phyloP scores from a whole-genome alignment of 345 rosid genomes.

The Eucalyptus shirleyi region DNA sequence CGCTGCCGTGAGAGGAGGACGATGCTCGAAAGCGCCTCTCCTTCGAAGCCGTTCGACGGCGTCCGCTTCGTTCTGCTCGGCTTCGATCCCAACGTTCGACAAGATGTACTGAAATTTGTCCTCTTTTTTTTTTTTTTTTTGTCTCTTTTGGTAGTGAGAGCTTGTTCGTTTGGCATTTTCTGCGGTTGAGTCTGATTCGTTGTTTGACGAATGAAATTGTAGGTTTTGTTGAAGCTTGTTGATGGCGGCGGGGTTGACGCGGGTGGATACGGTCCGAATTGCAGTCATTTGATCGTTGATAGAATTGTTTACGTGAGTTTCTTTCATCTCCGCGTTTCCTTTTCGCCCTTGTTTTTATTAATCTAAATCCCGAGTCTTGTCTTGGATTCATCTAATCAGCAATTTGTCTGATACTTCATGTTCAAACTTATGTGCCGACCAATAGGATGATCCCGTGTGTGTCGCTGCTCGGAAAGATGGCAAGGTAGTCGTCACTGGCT shows the following conservation, averaged over 20 bases:
- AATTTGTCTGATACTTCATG: neutral
- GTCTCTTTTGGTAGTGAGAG: neutral
- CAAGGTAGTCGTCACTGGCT: slow-evolving; percentile 51
- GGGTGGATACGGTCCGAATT: slow-evolving; percentile 24
- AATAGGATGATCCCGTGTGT: slow-evolving; percentile 77
- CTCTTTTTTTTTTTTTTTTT: neutral
- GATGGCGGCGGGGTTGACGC: slow-evolving; percentile 65
- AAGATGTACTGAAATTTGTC: slow-evolving; percentile 8
- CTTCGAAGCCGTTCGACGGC: slow-evolving; percentile 46
- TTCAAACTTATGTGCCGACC: neutral
- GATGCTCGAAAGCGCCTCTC: slow-evolving; percentile 17
- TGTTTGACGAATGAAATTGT: neutral
- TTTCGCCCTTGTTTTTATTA: neutral
- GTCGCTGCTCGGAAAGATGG: slow-evolving; percentile 64
- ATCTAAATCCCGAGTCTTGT: neutral
- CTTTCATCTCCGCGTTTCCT: neutral
- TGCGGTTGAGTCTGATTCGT: neutral
- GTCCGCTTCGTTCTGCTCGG: slow-evolving; percentile 69
- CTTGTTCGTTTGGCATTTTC: neutral
- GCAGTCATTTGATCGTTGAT: slow-evolving; percentile 76
- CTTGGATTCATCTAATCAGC: neutral
- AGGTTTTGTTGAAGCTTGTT: slow-evolving; percentile 70
- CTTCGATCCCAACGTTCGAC: slow-evolving; percentile 30
- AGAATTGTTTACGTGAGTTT: slow-evolving; percentile 47
- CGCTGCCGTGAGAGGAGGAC: neutral